Evolutionary conservation across 768 basidiomycete species (phyloP).

Genomic region (Filobasidium floriforme): DNA sequence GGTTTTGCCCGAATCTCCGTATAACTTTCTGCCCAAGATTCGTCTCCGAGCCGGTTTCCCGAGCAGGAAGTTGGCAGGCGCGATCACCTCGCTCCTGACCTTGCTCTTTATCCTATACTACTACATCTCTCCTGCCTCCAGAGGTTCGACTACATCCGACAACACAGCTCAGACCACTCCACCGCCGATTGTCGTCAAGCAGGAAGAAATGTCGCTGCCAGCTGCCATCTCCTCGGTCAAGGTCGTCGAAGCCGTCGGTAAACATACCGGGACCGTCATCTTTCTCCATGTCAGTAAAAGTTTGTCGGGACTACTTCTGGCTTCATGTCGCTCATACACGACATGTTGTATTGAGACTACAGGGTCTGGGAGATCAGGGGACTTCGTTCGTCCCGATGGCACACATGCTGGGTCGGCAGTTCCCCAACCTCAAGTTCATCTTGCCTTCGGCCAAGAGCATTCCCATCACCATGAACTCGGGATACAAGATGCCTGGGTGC

Average conservation of each 20-base stretch:
- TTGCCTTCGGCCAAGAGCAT: conserved; percentile 67
- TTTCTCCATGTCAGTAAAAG: conserved; percentile 69
- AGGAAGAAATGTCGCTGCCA: not conserved
- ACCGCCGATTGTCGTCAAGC: not conserved
- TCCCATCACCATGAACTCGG: conserved; percentile 66
- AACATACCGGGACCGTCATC: conserved; percentile 78
- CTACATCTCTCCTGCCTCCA: no score
- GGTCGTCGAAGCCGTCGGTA: conserved; percentile 39
- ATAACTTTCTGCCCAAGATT: no score
- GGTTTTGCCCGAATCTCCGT: no score
- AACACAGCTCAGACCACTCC: not conserved
- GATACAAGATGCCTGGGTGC: conserved; percentile 45
- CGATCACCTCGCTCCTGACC: no score
- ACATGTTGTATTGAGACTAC: conserved; percentile 29
- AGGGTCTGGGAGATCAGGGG: conserved; percentile 21
- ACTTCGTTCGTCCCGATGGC: conserved; percentile 46
- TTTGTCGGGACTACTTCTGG: not conserved
- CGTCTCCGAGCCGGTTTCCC: no score
- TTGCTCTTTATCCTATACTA: no score
- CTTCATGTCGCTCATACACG: not conserved
- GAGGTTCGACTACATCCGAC: no score
- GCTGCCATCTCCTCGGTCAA: conserved; percentile 25
- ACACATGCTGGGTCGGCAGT: conserved; percentile 14
- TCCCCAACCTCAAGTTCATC: conserved; percentile 75
- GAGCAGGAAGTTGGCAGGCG: no score